Evolutionary conservation across 441 rosid species (phyloP), one percentile per base, ranked within the genome.

Genomic region (Croton setiger): DNA sequence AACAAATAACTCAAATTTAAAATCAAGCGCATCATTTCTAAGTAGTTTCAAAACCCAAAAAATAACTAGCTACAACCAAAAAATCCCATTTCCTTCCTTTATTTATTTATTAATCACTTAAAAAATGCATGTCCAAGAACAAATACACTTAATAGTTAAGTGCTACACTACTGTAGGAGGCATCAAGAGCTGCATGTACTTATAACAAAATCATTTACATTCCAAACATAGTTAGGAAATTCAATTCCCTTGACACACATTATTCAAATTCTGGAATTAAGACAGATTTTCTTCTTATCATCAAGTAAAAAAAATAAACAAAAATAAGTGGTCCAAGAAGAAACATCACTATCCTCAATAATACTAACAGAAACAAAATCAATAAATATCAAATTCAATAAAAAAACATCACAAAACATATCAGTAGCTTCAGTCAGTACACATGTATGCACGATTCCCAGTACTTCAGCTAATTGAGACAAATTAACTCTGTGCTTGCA

Each of bases 261-360:
- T 2, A 15, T 13, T 10, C 52, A 64, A 4, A 49, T 27, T 27
- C 31, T 0, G 31, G 31, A 27, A 27, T 27, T 17, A 17, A n/a
- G n/a, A 5, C n/a, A 51, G 0, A 18, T 5, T 51, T 51, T 1
- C 6, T 55, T 44, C 12, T 11, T 35, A n/a, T 12, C 13, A 56
- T 3, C 23, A 14, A 7, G 21, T 9, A 12, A 0, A 70, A 36
- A 14, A 43, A 7, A 3, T 23, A 36, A 17, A 23, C 17, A 20
- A 59, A 48, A 44, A 57, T 7, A 23, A 56, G 65, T 57, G 69
- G 69, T 64, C 69, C 74, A 71, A 5, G 27, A 71, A 5, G 27
- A 71, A 14, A 64, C 8, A 64, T 43, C 75, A 48, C 49, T 33
- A 63, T 18, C 36, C 39, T 48, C 48, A 36, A 27, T 52, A 35